A percentile compares a stretch with the other conserved stretches of the same genome.
phyloP scores from a whole-genome alignment of 768 basidiomycete genomes.

The Zangia roseola region DNA sequence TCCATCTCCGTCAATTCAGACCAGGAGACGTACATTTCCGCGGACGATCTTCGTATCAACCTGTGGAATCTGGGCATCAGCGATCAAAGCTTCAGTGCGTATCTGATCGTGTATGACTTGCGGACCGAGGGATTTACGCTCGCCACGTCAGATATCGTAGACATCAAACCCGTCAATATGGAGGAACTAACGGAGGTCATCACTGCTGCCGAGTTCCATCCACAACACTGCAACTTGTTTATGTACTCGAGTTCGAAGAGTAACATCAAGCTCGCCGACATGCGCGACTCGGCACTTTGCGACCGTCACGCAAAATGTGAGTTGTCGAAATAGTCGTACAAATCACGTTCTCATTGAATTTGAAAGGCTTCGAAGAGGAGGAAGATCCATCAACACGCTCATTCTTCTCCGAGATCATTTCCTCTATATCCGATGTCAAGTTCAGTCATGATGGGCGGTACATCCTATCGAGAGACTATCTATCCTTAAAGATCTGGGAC shows the following conservation, averaged over 20 bases:
- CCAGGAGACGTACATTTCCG: constrained; percentile 98
- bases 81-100: constrained; percentile 98
- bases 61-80: constrained; percentile 98
- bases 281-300: constrained; percentile 97
- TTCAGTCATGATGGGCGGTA: constrained; percentile 97
- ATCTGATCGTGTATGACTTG: constrained; percentile 1
- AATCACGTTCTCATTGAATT: constrained; percentile 13
- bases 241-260: constrained; percentile 99
- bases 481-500: constrained; percentile 99
- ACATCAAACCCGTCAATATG: constrained; percentile 99
- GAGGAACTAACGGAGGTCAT: constrained; percentile 99
- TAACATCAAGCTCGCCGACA: constrained; percentile 99
- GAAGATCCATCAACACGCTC: constrained; percentile 97
- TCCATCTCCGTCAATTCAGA: constrained; percentile 99
- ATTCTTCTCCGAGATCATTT: constrained; percentile 99
- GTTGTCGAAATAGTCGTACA: constrained; percentile 28
- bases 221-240: constrained; percentile 95
- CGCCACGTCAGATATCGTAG: constrained; percentile 81
- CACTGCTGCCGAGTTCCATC: constrained; percentile 99
- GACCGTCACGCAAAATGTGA: constrained; percentile 94
- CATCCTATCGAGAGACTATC: constrained; percentile 94
- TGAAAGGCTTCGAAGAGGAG: constrained; percentile 93
- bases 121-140: constrained; percentile 1
- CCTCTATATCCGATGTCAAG: constrained; percentile 99
- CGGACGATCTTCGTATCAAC: constrained; percentile 97